Percentiles rank a stretch among this genome's conserved stretches.
Conservation (phyloP, 345 rosid genomes). For the thale cress (Arabidopsis thaliana) region TAIR10.1 NC_003075.7:7242501-7243000, state of each 20-base stretch:
- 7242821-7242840: background rate
- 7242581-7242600: slow-evolving; percentile 72
- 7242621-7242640: slow-evolving; percentile 57
- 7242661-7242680: slow-evolving; percentile 66
- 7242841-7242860: slow-evolving; percentile 68
- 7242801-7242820: background rate
- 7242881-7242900: slow-evolving; percentile 75
- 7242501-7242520: background rate
- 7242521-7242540: background rate
- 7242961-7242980: slow-evolving; percentile 11
- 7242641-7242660: slow-evolving; percentile 65
- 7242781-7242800: background rate
- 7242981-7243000: background rate
- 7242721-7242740: slow-evolving; percentile 62
- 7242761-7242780: background rate
- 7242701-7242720: slow-evolving; percentile 75
- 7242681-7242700: slow-evolving; percentile 72
- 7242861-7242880: slow-evolving; percentile 67
- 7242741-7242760: background rate
- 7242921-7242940: slow-evolving; percentile 57
- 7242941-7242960: slow-evolving; percentile 9
- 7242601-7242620: slow-evolving; percentile 62
- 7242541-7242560: slow-evolving; percentile 69
- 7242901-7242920: slow-evolving; percentile 77
- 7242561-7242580: slow-evolving; percentile 61